These are phyloP conservation scores for Moelleriella libera DNA, from an alignment of 2,329 filamentous ascomycete genomes.

Conservation along the genomic window DNA sequence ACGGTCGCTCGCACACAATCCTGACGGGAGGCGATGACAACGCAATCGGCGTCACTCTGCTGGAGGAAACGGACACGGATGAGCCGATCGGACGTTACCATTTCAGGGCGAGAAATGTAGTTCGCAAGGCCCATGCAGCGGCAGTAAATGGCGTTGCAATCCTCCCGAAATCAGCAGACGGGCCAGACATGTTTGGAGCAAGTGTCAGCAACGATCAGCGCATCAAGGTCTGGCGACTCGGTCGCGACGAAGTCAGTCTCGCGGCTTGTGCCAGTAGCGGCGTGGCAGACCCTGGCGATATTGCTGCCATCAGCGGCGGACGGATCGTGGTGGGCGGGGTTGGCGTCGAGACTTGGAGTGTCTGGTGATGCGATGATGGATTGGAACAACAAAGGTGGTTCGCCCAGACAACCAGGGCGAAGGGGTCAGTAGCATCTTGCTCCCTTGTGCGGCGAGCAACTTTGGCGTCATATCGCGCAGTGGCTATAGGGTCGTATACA, in stretches of 20 bases:
- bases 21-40: constrained; percentile 84
- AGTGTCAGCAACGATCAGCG: constrained; percentile 48
- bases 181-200: constrained; percentile 16
- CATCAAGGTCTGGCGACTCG: constrained; percentile 39
- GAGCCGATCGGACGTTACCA: constrained; percentile 7
- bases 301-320: constrained; percentile 22
- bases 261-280: constrained; percentile 39
- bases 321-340: constrained; percentile 27
- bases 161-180: constrained; percentile 8
- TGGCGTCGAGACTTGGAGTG: constrained; percentile 30
- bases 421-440: too few species aligned
- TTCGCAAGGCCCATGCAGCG: constrained; percentile 50
- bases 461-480: too few species aligned
- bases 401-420: too few species aligned
- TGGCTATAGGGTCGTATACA: too few species aligned
- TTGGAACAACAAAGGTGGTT: too few species aligned
- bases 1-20: constrained; percentile 30
- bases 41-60: constrained; percentile 45
- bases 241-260: constrained; percentile 12
- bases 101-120: constrained; percentile 11
- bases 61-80: constrained; percentile 5
- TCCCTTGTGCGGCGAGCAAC: too few species aligned
- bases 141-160: constrained; percentile 48
- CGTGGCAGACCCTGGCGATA: constrained; percentile 44
- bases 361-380: neutral